Evolutionary conservation across 2,329 filamentous ascomycete species (phyloP).

Genomic region (Boeremia exigua): DNA sequence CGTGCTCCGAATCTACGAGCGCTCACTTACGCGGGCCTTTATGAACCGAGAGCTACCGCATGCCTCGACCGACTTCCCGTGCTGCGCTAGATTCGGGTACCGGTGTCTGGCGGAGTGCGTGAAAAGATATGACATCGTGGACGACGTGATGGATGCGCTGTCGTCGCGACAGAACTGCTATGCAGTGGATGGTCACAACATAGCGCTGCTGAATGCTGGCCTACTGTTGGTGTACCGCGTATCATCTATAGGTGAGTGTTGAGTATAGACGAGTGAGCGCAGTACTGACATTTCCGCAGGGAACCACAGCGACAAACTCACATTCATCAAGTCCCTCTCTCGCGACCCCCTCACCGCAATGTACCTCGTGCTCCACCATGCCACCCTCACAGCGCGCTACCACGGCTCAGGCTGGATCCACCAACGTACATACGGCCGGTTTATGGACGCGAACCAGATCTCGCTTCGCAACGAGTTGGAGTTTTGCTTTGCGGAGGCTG

Average conservation of each 20-base stretch:
- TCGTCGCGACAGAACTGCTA: slow-evolving; percentile 35
- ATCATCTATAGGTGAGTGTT: slow-evolving; percentile 23
- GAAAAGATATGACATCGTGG: slow-evolving; percentile 36
- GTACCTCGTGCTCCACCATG: slow-evolving; percentile 36
- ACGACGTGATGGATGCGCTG: slow-evolving; percentile 41
- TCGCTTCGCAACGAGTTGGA: slow-evolving; percentile 39
- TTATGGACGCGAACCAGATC: slow-evolving; percentile 38
- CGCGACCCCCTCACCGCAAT: slow-evolving; percentile 35
- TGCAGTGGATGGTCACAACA: slow-evolving; percentile 32
- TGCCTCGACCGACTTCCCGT: slow-evolving; percentile 36
- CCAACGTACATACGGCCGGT: slow-evolving; percentile 36
- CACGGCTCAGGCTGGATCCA: slow-evolving; percentile 42
- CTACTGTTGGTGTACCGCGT: slow-evolving; percentile 37
- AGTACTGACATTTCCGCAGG: slow-evolving; percentile 21
- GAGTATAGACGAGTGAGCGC: not conserved
- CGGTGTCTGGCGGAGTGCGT: slow-evolving; percentile 39
- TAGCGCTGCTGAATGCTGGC: slow-evolving; percentile 34
- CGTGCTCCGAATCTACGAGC: slow-evolving; percentile 33
- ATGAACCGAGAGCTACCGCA: slow-evolving; percentile 36
- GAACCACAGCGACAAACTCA: slow-evolving; percentile 18
- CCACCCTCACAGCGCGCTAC: slow-evolving; percentile 39
- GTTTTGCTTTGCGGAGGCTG: slow-evolving; percentile 38
- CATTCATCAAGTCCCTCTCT: slow-evolving; percentile 31
- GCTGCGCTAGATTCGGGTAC: slow-evolving; percentile 16
- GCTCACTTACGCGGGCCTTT: slow-evolving; percentile 32